These are phyloP conservation scores for Metschnikowia kofuensis DNA, from an alignment of 805 yeast species.

Conservation along the genomic window DNA sequence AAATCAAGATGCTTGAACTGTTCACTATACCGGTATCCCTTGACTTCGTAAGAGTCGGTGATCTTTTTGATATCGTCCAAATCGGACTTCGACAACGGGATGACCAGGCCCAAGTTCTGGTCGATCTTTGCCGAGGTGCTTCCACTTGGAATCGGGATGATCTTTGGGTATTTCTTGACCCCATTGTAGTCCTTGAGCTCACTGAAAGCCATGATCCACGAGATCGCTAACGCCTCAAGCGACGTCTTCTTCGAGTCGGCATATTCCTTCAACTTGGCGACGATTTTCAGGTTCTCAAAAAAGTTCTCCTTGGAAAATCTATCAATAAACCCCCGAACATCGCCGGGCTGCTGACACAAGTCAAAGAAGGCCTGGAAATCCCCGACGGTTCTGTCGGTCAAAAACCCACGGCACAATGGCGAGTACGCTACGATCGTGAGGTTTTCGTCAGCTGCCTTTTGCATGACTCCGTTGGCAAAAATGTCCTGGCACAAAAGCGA, in stretches of 20 bases:
- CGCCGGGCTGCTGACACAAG: constrained; percentile 50
- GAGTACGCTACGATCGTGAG: constrained; percentile 79
- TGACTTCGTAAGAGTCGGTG: constrained; percentile 40
- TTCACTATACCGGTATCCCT: constrained; percentile 57
- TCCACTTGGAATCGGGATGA: constrained; percentile 82
- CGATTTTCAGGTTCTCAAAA: constrained; percentile 48
- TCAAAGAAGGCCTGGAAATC: constrained; percentile 26
- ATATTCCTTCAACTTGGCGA: constrained; percentile 46
- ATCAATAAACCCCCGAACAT: constrained; percentile 49
- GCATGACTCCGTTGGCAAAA: constrained; percentile 59
- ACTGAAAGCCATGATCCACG: constrained; percentile 56
- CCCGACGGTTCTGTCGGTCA: constrained; percentile 59
- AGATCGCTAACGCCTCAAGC: constrained; percentile 51
- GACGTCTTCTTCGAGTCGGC: constrained; percentile 50
- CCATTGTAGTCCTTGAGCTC: constrained; percentile 54
- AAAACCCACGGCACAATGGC: constrained; percentile 76
- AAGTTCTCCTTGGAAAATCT: constrained; percentile 60
- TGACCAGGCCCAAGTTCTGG: constrained; percentile 50
- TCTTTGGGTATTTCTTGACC: constrained; percentile 42
- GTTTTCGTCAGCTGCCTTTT: constrained; percentile 50
- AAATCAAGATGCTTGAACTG: constrained; percentile 12
- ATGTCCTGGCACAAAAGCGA: constrained; percentile 69
- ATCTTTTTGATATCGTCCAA: constrained; percentile 50
- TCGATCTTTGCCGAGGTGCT: constrained; percentile 56
- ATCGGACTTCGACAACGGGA: constrained; percentile 54